phyloP scores from a whole-genome alignment of 2,329 filamentous ascomycete species.

The Arthrobotrys sphaeroides region DNA sequence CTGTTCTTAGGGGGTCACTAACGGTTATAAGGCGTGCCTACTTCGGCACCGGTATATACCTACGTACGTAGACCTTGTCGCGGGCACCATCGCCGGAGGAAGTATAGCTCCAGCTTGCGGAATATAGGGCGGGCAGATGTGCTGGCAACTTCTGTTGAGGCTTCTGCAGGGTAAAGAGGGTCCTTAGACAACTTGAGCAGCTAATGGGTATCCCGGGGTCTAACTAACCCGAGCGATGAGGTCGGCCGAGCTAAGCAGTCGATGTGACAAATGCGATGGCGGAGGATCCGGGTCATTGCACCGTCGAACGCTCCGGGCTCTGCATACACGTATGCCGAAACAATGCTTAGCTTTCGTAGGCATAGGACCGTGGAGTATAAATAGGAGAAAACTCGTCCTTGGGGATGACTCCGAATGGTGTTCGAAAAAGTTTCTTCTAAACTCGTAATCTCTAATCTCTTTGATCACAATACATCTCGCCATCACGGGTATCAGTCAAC shows the following conservation, averaged over 20 bases:
- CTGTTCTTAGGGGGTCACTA: no score
- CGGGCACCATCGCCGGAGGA: no score
- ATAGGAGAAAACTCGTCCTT: not conserved
- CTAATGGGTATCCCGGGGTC: no score
- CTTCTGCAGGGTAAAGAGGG: not conserved
- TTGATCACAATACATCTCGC: not conserved
- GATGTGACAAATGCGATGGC: constrained; percentile 4
- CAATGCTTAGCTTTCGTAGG: not conserved
- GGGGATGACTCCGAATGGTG: not conserved
- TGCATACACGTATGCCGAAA: not conserved
- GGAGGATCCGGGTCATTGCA: constrained; percentile 9
- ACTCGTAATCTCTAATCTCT: not conserved
- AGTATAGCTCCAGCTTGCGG: not conserved
- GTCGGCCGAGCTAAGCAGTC: not conserved
- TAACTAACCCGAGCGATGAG: not conserved
- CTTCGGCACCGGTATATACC: no score
- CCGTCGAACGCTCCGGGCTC: not conserved
- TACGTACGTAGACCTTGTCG: no score
- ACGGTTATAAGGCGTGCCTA: no score
- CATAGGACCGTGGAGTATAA: not conserved
- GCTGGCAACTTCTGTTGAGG: not conserved
- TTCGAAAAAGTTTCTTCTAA: no score
- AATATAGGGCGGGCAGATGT: not conserved
- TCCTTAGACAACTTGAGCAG: not conserved
- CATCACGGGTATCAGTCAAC: not conserved